phyloP scores from a whole-genome alignment of 1,284 basidiomycete species.

The Hypsizygus ulmarius region DNA sequence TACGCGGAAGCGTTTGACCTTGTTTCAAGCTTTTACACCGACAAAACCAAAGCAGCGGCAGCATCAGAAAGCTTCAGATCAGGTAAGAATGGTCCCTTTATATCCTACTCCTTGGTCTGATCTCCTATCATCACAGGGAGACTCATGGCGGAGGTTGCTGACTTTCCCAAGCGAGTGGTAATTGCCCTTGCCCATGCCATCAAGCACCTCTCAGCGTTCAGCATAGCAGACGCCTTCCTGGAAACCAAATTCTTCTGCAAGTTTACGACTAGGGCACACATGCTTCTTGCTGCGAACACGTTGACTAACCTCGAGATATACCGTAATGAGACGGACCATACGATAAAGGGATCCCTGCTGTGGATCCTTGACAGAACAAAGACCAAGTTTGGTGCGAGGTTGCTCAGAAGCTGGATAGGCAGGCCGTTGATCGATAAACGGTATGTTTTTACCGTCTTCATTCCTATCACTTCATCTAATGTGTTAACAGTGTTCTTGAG shows the following conservation, averaged over 20 bases:
- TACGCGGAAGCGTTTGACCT: constrained; percentile 75
- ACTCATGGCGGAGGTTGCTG: constrained; percentile 63
- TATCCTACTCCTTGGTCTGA: constrained; percentile 1
- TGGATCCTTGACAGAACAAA: constrained; percentile 86
- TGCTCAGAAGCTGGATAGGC: constrained; percentile 86
- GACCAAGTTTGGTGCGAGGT: constrained; percentile 85
- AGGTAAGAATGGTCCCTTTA: constrained; percentile 32
- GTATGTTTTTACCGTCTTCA: constrained; percentile 39
- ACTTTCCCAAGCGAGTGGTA: constrained; percentile 72
- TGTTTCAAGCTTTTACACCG: constrained; percentile 72
- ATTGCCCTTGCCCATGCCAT: constrained; percentile 79
- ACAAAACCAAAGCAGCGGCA: constrained; percentile 38
- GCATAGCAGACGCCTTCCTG: constrained; percentile 71
- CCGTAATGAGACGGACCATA: constrained; percentile 81
- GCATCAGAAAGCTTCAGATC: constrained; percentile 50
- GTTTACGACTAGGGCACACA: constrained; percentile 79
- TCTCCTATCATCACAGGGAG: constrained; percentile 36
- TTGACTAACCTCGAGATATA: constrained; percentile 91
- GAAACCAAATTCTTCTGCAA: constrained; percentile 76
- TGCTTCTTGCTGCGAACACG: constrained; percentile 90
- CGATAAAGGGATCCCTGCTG: constrained; percentile 75
- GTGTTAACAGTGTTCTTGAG: constrained; percentile 55
- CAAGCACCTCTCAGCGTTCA: constrained; percentile 74
- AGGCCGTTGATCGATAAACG: constrained; percentile 75
- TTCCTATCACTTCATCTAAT: constrained; percentile 1